These are phyloP conservation scores for Fistulifera solaris DNA, from an alignment of 108 stramenopile genomes.

Conservation along the genomic window DNA sequence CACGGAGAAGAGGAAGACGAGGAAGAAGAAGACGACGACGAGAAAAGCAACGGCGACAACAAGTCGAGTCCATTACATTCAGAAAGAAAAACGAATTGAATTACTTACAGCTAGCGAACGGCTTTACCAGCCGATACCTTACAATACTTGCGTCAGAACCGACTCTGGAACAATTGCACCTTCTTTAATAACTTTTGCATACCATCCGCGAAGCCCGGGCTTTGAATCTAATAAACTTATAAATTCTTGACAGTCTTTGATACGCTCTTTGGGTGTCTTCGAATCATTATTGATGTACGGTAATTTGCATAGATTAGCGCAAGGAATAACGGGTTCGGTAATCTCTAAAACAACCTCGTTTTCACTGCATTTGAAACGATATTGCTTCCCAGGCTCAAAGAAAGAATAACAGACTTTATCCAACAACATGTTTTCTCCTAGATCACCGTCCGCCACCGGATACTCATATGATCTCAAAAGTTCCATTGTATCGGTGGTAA, in stretches of 20 bases:
- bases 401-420: slow-evolving; percentile 30
- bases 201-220: slow-evolving; percentile 55
- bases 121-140: too few species aligned
- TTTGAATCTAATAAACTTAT: slow-evolving; percentile 20
- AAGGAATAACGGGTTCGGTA: slow-evolving; percentile 47
- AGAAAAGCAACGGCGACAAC: too few species aligned
- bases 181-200: slow-evolving; percentile 37
- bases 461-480: slow-evolving; percentile 14
- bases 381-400: slow-evolving; percentile 33
- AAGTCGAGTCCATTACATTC: too few species aligned
- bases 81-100: too few species aligned
- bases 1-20: too few species aligned
- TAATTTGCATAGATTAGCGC: slow-evolving; percentile 50
- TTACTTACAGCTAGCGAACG: too few species aligned
- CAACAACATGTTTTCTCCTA: slow-evolving; percentile 52
- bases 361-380: slow-evolving; percentile 17
- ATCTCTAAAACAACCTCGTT: slow-evolving; percentile 39
- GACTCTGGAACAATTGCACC: slow-evolving; percentile 18
- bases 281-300: slow-evolving; percentile 32
- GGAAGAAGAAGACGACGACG: too few species aligned
- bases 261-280: slow-evolving; percentile 22
- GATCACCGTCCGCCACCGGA: slow-evolving; percentile 27
- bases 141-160: not conserved
- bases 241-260: slow-evolving; percentile 33
- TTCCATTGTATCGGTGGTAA: slow-evolving; percentile 35